Conservation (phyloP, 208 protist genomes). For the Leptomonas seymouri region DNA sequence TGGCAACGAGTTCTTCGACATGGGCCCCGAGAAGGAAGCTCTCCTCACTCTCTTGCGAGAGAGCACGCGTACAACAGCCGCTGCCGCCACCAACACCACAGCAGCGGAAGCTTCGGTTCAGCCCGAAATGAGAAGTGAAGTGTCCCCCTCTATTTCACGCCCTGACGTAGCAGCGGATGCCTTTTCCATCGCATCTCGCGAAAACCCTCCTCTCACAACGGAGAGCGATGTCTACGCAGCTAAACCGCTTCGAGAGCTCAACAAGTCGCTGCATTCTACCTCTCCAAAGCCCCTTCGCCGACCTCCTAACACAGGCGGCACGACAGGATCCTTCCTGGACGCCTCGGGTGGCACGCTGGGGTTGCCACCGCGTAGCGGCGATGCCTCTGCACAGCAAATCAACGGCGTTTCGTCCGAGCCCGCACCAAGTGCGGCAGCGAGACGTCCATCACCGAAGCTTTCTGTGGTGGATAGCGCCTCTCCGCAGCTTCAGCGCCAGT, state of each 20-base stretch:
- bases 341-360: background rate
- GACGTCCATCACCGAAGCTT: background rate
- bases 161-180: background rate
- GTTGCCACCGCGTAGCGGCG: background rate
- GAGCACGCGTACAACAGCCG: conserved; percentile 7
- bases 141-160: background rate
- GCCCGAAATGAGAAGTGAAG: background rate
- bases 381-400: too few relatives aligned
- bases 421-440: background rate
- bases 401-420: background rate
- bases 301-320: background rate
- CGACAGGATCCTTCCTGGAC: background rate
- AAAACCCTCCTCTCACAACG: background rate
- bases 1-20: conserved; percentile 39
- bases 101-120: too few relatives aligned
- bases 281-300: background rate
- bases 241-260: background rate
- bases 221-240: background rate
- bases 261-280: background rate
- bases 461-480: background rate
- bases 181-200: background rate
- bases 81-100: too few relatives aligned
- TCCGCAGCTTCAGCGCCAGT: conserved; percentile 35
- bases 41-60: conserved; percentile 34
- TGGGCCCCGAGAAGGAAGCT: conserved; percentile 47